Conservation (phyloP, 305 asterid species). For the Lippia alba region DNA sequence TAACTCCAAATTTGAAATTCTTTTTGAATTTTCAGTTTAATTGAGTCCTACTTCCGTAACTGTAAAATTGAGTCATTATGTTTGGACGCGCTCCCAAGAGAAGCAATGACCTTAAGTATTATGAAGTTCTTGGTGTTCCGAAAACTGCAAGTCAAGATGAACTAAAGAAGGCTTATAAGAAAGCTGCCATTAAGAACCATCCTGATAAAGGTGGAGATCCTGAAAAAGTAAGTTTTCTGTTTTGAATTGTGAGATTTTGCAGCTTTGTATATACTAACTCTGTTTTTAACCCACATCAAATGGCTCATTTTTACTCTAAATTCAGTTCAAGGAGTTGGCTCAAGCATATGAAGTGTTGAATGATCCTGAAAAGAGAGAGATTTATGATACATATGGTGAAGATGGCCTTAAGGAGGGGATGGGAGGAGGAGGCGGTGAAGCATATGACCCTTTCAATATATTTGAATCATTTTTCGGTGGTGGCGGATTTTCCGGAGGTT, state of each 20-base stretch:
- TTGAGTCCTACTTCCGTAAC: conserved; percentile 20
- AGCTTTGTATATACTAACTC: neutral
- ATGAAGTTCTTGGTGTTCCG: conserved; percentile 64
- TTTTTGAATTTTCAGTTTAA: conserved; percentile 5
- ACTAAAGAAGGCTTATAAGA: conserved; percentile 67
- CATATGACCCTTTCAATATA: conserved; percentile 55
- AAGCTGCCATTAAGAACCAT: conserved; percentile 71
- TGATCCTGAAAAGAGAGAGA: conserved; percentile 63
- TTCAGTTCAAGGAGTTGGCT: conserved; percentile 68
- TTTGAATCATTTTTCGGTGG: conserved; percentile 61
- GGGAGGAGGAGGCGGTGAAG: conserved; percentile 50
- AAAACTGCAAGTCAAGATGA: conserved; percentile 62
- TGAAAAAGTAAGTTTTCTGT: conserved; percentile 46
- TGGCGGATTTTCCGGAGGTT: conserved; percentile 44
- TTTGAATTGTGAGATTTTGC: conserved; percentile 5
- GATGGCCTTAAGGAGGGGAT: conserved; percentile 73
- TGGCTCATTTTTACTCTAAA: conserved; percentile 13
- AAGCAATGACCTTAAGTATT: conserved; percentile 58
- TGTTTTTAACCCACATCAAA: conserved; percentile 8
- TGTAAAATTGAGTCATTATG: conserved; percentile 38
- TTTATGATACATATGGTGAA: conserved; percentile 66
- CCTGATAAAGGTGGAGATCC: conserved; percentile 87
- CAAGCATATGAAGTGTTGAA: conserved; percentile 70
- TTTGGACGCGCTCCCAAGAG: conserved; percentile 54
- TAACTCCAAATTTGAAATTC: neutral